Evolutionary conservation across 2,329 filamentous ascomycete genomes (phyloP).

Genomic region (Rhytidhysteron rufulum): DNA sequence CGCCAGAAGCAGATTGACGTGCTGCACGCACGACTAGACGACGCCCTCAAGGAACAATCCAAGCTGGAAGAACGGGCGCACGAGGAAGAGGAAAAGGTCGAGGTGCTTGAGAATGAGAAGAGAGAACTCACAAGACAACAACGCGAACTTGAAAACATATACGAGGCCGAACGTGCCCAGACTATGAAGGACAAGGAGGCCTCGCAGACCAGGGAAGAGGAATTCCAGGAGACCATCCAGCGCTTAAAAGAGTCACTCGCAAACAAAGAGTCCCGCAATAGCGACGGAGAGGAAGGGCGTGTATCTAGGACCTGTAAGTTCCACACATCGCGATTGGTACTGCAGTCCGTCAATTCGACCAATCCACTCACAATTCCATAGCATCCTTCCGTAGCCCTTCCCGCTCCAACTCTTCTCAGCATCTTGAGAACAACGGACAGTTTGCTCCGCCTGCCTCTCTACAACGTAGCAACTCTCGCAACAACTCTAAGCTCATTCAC

Average conservation of each 20-base stretch:
- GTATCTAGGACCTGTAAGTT: conserved; percentile 50
- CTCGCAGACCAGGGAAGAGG: conserved; percentile 76
- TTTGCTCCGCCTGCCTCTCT: conserved; percentile 84
- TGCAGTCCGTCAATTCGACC: neutral
- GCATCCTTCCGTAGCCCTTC: conserved; percentile 44
- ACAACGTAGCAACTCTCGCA: conserved; percentile 82
- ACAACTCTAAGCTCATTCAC: conserved; percentile 82
- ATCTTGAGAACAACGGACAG: conserved; percentile 70
- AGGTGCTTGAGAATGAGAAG: conserved; percentile 78
- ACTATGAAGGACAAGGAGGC: conserved; percentile 92
- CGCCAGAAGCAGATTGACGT: conserved; percentile 81
- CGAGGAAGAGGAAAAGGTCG: conserved; percentile 79
- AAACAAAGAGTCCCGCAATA: conserved; percentile 61
- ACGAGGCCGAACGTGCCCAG: conserved; percentile 82
- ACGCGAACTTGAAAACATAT: conserved; percentile 87
- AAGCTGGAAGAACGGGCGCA: conserved; percentile 85
- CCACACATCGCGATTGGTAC: conserved; percentile 6
- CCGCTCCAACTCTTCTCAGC: conserved; percentile 53
- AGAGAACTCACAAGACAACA: conserved; percentile 78
- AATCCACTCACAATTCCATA: conserved; percentile 23
- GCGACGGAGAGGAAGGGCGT: conserved; percentile 49
- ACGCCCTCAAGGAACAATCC: conserved; percentile 75
- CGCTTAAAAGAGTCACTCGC: conserved; percentile 85
- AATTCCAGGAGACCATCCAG: conserved; percentile 86
- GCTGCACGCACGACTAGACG: conserved; percentile 80